Percentiles rank a stretch among this genome's conserved stretches.
Evolutionary conservation across 73 alveolate genomes (phyloP).

Genomic region (Tetrahymena malaccensis): DNA sequence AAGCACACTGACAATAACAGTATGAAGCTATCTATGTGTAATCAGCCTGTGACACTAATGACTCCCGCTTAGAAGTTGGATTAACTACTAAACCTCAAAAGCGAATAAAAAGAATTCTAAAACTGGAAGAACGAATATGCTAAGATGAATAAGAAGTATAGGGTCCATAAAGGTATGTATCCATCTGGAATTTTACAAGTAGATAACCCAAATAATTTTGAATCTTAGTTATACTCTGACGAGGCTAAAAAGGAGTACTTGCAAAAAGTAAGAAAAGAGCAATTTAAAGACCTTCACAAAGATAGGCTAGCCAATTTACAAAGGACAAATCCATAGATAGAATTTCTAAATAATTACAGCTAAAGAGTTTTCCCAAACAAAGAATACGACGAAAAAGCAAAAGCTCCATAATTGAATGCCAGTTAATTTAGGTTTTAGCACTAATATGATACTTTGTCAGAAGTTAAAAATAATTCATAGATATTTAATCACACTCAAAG

Average conservation of each 20-base stretch:
- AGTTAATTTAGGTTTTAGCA: not conserved
- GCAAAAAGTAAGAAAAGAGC: not conserved
- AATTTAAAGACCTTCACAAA: not conserved
- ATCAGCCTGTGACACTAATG: not conserved
- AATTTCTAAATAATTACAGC: not conserved
- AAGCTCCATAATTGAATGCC: not conserved
- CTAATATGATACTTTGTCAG: not conserved
- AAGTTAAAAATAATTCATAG: not conserved
- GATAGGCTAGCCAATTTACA: not conserved
- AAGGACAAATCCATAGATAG: not conserved
- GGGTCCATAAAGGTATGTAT: not conserved
- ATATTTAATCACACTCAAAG: not conserved
- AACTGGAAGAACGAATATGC: not conserved
- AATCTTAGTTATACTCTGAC: not conserved
- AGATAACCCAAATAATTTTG: not conserved
- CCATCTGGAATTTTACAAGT: not conserved
- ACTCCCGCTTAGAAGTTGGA: not conserved
- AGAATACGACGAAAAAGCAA: not conserved
- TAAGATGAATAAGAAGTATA: not conserved
- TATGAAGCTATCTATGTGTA: not conserved
- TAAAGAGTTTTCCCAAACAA: not conserved
- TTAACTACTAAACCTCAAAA: not conserved
- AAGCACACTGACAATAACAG: not conserved
- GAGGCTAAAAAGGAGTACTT: not conserved
- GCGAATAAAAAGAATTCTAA: not conserved